Evolutionary conservation across 257 asterid genomes (phyloP).

Genomic region (Anisodus acutangulus): DNA sequence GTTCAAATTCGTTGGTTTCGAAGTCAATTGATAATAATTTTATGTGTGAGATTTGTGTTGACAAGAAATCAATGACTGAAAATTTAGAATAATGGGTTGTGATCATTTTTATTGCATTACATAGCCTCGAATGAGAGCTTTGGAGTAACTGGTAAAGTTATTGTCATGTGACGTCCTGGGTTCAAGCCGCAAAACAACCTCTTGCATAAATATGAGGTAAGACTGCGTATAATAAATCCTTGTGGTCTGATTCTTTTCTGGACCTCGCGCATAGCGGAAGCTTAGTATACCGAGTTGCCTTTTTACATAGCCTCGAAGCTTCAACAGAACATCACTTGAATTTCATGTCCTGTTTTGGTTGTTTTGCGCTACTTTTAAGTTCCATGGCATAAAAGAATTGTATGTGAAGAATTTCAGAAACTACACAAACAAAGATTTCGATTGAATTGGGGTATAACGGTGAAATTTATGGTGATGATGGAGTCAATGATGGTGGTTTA

Average conservation of each 20-base stretch:
- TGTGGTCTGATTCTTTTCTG: too few species aligned
- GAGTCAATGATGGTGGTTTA: too few species aligned
- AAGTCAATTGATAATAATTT: not conserved
- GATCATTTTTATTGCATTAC: not conserved
- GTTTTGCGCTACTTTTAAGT: constrained; percentile 63
- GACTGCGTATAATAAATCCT: too few species aligned
- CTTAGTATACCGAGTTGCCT: constrained; percentile 37
- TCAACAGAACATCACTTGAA: constrained; percentile 43
- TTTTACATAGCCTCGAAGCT: constrained; percentile 58
- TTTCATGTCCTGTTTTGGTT: constrained; percentile 58
- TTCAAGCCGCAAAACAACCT: too few species aligned
- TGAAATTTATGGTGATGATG: too few species aligned
- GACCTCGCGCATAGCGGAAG: too few species aligned
- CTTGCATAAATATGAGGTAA: too few species aligned
- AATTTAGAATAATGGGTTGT: not conserved
- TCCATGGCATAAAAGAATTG: constrained; percentile 64
- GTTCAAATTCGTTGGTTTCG: too few species aligned
- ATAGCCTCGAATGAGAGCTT: too few species aligned
- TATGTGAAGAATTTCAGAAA: constrained; percentile 58
- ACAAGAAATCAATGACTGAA: not conserved
- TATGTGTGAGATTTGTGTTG: not conserved
- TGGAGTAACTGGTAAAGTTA: too few species aligned
- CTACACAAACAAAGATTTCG: constrained; percentile 29
- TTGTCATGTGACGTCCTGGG: too few species aligned
- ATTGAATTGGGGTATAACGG: too few species aligned